Evolutionary conservation across 345 rosid species (phyloP).

Genomic region (Murraya koenigii): DNA sequence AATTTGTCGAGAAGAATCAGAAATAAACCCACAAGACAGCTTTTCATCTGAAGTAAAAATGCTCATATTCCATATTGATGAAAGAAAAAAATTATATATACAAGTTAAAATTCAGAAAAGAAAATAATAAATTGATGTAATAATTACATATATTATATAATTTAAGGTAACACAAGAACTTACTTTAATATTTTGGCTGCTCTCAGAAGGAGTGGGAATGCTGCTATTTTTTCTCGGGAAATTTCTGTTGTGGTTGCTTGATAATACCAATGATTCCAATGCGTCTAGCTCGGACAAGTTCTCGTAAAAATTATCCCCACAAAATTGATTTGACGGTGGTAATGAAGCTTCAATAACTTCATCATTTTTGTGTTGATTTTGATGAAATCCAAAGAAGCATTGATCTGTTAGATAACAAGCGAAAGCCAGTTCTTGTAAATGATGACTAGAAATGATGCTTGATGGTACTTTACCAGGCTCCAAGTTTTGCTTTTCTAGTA

Average conservation of each 20-base stretch:
- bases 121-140: not conserved
- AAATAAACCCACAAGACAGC: too few relatives aligned
- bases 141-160: too few relatives aligned
- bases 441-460: too few relatives aligned
- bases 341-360: not conserved
- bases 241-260: not conserved
- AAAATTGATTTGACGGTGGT: not conserved
- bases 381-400: not conserved
- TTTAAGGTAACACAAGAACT: not conserved
- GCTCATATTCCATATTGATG: too few relatives aligned
- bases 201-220: not conserved
- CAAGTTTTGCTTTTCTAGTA: not conserved
- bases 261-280: not conserved
- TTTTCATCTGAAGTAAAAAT: too few relatives aligned
- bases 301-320: not conserved
- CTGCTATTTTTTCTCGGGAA: not conserved
- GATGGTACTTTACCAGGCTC: not conserved
- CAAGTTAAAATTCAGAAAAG: not conserved
- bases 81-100: too few relatives aligned
- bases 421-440: not conserved
- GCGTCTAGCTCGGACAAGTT: conserved; percentile 3
- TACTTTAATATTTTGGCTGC: not conserved
- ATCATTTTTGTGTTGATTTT: not conserved
- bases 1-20: too few relatives aligned
- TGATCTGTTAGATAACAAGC: not conserved